Percentiles rank a stretch among this genome's conserved stretches.
Conservation (phyloP, 306 rosid genomes). For the Geum urbanum region DNA sequence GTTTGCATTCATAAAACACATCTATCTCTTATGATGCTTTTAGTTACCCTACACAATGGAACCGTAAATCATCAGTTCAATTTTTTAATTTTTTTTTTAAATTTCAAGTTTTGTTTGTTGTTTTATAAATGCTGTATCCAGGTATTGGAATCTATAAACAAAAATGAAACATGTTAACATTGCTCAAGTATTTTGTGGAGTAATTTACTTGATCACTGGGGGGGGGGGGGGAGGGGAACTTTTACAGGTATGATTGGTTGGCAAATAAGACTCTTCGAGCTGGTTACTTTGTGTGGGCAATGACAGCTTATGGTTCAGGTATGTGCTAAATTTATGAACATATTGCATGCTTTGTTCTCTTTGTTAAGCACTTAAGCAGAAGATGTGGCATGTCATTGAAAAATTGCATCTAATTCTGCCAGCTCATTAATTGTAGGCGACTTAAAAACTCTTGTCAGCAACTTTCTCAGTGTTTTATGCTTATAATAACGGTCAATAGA, state of each 20-base stretch:
- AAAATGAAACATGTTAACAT: not conserved
- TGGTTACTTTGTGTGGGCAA: constrained; percentile 95
- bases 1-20: constrained; percentile 37
- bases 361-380: not conserved
- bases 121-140: not conserved
- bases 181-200: not conserved
- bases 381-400: not conserved
- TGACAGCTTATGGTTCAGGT: constrained; percentile 98
- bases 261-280: constrained; percentile 70
- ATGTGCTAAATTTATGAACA: constrained; percentile 14
- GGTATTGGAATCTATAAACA: not conserved
- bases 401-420: constrained; percentile 5
- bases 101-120: not conserved
- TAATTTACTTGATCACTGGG: constrained; percentile 17
- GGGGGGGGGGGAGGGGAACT: constrained; percentile 18
- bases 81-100: not conserved
- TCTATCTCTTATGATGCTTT: constrained; percentile 12
- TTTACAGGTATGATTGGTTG: constrained; percentile 86
- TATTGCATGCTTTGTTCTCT: not conserved
- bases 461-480: not conserved
- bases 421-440: not conserved
- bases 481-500: not conserved
- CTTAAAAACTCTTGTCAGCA: not conserved
- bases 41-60: not conserved
- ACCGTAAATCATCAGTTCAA: not conserved